These are phyloP conservation scores for Pseudogymnoascus sp. DNA, from an alignment of 2,329 filamentous ascomycete genomes.

Conservation along the genomic window DNA sequence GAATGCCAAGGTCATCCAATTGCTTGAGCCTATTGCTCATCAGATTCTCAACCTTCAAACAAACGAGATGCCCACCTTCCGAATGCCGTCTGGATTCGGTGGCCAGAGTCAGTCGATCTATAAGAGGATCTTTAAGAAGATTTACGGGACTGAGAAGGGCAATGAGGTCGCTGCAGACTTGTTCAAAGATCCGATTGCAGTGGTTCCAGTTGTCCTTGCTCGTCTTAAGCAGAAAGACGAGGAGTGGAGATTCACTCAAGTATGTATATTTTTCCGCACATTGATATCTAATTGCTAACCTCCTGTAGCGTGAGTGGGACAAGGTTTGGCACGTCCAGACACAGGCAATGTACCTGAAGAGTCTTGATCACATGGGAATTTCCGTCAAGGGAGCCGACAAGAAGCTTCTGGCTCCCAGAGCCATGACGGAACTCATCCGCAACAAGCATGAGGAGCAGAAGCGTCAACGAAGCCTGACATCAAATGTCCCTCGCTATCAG, in stretches of 20 bases:
- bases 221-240: constrained; percentile 93
- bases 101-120: constrained; percentile 95
- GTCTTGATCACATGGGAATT: constrained; percentile 92
- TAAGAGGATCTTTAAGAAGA: constrained; percentile 93
- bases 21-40: constrained; percentile 88
- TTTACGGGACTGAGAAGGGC: constrained; percentile 80
- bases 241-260: constrained; percentile 89
- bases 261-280: no score
- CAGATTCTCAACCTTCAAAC: constrained; percentile 75
- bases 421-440: constrained; percentile 82
- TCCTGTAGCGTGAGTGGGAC: constrained; percentile 97
- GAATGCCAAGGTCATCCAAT: constrained; percentile 87
- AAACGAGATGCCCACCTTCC: constrained; percentile 63
- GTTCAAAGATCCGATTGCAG: constrained; percentile 72
- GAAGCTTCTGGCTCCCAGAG: constrained; percentile 81
- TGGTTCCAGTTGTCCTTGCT: constrained; percentile 80
- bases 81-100: constrained; percentile 73
- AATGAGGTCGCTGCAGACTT: constrained; percentile 79
- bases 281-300: no score
- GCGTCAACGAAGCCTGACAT: constrained; percentile 56
- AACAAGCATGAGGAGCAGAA: constrained; percentile 87
- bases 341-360: constrained; percentile 89
- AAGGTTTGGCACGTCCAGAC: constrained; percentile 98
- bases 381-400: constrained; percentile 84
- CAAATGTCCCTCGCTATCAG: constrained; percentile 58